Base-by-base conservation (phyloP, 116 monocot species). In the Trichopus zeylanicus region DNA sequence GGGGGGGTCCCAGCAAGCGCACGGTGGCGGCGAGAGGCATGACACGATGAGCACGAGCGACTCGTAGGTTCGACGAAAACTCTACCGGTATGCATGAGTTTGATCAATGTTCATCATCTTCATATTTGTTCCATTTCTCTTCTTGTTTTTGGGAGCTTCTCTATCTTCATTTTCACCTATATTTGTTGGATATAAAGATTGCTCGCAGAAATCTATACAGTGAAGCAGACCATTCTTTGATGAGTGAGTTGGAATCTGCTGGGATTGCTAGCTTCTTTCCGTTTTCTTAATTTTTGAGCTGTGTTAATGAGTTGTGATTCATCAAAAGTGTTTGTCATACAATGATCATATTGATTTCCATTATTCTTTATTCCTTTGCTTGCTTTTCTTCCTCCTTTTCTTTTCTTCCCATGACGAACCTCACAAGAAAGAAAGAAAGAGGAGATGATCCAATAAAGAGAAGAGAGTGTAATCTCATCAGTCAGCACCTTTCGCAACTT, bases 61-160 rank as follows among this genome's bases (percentile, higher is more conserved):
- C 37, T 81, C 82, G 15, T 86, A 81, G 72, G 65, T 53, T 60
- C 29, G 56, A 69, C 61, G 61, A 27, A n/a, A 32, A 48, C 38
- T 31, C 53, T 49, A n/a, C n/a, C n/a, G n/a, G n/a, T n/a, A 4
- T 21, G 19, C 49, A 46, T 46, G 3, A 15, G 2, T 30, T 56
- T 72, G 33, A 16, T 47, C 20, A 26, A 51, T 35, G 9, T 21
- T 23, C 56, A 27, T 34, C 32, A 48, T 32, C n/a, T 60, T 32
- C 32, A 47, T 37, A 56, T 57, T 49, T 29, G 59, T 63, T 5
- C 20, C 5, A 53, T 46, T 33, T 34, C 65, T 67, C n/a, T n/a
- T n/a, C n/a, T n/a, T n/a, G n/a, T n/a, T n/a, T n/a, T n/a, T n/a
- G n/a, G n/a, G n/a, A n/a, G n/a, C n/a, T n/a, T n/a, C n/a, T n/a